Evolutionary conservation across 2,329 filamentous ascomycete species (phyloP), one percentile per base, ranked within the genome.

Genomic region (Xylaria multiplex): DNA sequence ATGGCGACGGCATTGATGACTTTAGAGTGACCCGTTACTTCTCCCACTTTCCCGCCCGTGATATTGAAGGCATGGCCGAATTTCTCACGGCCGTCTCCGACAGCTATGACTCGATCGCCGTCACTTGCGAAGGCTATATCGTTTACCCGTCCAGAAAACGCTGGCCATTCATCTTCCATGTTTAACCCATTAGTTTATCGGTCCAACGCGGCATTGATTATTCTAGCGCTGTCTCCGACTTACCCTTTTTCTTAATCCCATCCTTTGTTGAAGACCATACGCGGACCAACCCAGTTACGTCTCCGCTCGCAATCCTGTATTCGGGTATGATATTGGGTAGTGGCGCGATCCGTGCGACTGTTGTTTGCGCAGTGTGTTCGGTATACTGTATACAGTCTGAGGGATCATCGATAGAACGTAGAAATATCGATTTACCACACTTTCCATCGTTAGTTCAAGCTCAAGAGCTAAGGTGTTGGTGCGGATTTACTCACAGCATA

Each of bases 121-220:
- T 99, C 96, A 64, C 94, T 95, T 75, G 98, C 96, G 94, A 96
- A 99, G 1, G 93, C 95, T 71, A 99, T 88, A 78, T 99, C 96
- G 77, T 97, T 97, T 81, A 99, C 95, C 60, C 93, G 91, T 13
- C 96, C 96, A 40, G 92, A 93, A 75, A 98, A 94, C 80, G 98
- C 97, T 76, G 89, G 87, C 80, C 97, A 98, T 80, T 98, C 95
- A 71, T 94, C 85, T 85, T 68, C 42, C 22, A 48, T 42, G 16
- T 46, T 24, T 19, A 6, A 27, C n/a, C 37, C n/a, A 40, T 73
- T 66, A 73, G 66, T 53, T 6, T 27, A 24, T 16, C 54, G 27
- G 64, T 14, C 40, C 37, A 35, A 19, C 24, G 42, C 35, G 7
- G 43, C 24, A 30, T 37, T 24, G 8, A 53, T 32, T 19, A 6